Evolutionary conservation across 2,329 filamentous ascomycete genomes (phyloP).

Genomic region (Lomentospora prolificans): DNA sequence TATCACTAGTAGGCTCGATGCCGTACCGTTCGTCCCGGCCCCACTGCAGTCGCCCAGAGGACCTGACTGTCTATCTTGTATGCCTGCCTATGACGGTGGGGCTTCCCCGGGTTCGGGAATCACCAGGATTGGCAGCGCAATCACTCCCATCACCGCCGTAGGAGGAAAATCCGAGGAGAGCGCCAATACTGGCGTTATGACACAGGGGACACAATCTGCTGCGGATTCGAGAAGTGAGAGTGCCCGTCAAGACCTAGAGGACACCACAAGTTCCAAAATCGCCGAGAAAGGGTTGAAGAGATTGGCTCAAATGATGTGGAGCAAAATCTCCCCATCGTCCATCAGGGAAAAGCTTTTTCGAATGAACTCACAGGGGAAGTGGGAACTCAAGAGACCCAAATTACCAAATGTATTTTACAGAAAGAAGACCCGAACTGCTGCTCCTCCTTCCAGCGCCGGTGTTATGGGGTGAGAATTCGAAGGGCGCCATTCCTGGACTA

Average conservation of each 20-base stretch:
- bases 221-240: background rate
- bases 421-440: background rate
- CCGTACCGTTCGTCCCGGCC: background rate
- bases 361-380: background rate
- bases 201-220: too few relatives aligned
- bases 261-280: too few relatives aligned
- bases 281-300: background rate
- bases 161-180: background rate
- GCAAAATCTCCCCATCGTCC: background rate
- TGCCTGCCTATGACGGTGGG: background rate
- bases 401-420: background rate
- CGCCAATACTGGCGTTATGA: too few relatives aligned
- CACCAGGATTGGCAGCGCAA: background rate
- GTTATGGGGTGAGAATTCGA: too few relatives aligned
- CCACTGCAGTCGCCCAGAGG: background rate
- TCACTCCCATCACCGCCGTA: background rate
- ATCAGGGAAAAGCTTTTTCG: background rate
- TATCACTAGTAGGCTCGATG: too few relatives aligned
- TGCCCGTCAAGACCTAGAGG: background rate
- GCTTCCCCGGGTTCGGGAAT: background rate
- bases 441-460: background rate
- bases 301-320: background rate
- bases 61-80: background rate
- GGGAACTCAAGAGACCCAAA: background rate
- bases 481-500: too few relatives aligned